Conservation (phyloP, 768 basidiomycete species). For the Kwoniella dendrophila region DNA sequence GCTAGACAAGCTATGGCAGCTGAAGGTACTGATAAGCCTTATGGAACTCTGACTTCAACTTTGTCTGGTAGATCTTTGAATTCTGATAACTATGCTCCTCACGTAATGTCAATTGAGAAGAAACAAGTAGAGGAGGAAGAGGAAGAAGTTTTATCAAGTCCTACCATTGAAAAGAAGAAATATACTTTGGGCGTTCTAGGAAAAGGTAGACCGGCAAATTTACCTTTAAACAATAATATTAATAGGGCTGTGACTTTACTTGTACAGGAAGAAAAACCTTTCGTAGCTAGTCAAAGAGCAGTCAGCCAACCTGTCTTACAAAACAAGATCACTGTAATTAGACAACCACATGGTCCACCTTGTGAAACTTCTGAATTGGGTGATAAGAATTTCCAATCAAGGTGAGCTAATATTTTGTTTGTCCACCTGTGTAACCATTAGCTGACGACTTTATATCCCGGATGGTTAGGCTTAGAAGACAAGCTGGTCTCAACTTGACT, state of each 20-base stretch:
- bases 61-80: slow-evolving; percentile 11
- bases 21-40: slow-evolving; percentile 14
- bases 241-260: background rate
- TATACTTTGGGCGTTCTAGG: slow-evolving; percentile 16
- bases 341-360: slow-evolving; percentile 52
- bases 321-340: slow-evolving; percentile 13
- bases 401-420: slow-evolving; percentile 24
- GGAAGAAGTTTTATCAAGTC: background rate
- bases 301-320: slow-evolving; percentile 17
- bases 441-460: slow-evolving; percentile 1
- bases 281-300: slow-evolving; percentile 4
- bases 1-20: slow-evolving; percentile 35
- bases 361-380: slow-evolving; percentile 45
- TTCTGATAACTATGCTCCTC: background rate
- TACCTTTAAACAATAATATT: background rate
- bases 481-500: slow-evolving; percentile 37
- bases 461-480: slow-evolving; percentile 24
- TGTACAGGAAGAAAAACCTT: background rate
- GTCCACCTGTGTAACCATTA: background rate
- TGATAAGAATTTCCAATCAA: slow-evolving; percentile 47
- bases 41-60: slow-evolving; percentile 19
- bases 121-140: background rate
- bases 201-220: slow-evolving; percentile 5
- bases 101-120: background rate
- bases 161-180: slow-evolving; percentile 10